phyloP scores from a whole-genome alignment of 1,139 yeast genomes.

The Taiozyma onychis region DNA sequence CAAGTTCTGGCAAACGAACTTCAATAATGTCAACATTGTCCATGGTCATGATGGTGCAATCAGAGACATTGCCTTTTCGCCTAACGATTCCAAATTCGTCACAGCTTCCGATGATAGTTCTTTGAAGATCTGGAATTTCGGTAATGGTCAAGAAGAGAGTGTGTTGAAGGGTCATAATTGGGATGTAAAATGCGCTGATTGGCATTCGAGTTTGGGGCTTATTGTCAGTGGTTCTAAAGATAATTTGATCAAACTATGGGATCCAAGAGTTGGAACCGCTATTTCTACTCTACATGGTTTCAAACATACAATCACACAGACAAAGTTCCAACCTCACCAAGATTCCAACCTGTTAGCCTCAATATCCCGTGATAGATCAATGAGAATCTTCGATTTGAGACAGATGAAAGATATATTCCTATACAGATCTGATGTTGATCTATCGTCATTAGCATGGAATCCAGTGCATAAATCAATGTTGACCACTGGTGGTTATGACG shows the following conservation, averaged over 20 bases:
- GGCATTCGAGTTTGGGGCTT: conserved; percentile 90
- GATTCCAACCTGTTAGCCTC: conserved; percentile 67
- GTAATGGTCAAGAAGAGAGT: conserved; percentile 81
- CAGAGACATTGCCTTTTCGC: conserved; percentile 83
- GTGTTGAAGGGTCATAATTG: conserved; percentile 89
- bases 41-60: conserved; percentile 75
- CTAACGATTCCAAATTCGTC: conserved; percentile 84
- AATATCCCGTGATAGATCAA: conserved; percentile 82
- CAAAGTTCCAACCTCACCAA: conserved; percentile 58
- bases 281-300: conserved; percentile 83
- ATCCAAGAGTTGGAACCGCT: conserved; percentile 74
- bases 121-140: conserved; percentile 90
- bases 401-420: conserved; percentile 73
- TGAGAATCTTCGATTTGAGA: conserved; percentile 80
- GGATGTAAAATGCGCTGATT: conserved; percentile 96
- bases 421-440: conserved; percentile 78
- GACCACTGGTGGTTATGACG: conserved; percentile 87
- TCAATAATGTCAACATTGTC: conserved; percentile 87
- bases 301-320: conserved; percentile 85
- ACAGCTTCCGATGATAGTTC: conserved; percentile 91
- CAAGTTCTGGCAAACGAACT: conserved; percentile 97
- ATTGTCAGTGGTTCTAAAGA: conserved; percentile 90
- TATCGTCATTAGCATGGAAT: conserved; percentile 87
- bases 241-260: conserved; percentile 91
- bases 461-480: conserved; percentile 79